Conservation (phyloP, 2,329 filamentous ascomycete genomes). For the Sphaerulina vaccinii region DNA sequence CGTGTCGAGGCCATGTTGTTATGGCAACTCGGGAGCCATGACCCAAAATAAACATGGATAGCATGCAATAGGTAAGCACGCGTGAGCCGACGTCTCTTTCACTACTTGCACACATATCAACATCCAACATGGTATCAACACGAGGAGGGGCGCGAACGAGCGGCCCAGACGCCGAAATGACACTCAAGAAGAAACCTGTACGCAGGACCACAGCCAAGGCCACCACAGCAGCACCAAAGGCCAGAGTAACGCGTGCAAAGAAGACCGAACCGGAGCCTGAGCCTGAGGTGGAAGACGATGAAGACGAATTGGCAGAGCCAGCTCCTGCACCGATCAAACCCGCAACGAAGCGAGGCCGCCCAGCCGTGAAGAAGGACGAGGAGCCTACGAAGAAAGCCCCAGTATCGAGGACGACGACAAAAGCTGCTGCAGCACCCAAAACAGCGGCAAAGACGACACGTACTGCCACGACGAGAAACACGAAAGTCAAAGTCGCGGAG, state of each 20-base stretch:
- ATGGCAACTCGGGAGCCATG: too few species aligned
- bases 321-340: slow-evolving; percentile 15
- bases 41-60: too few species aligned
- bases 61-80: not conserved
- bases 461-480: slow-evolving; percentile 3
- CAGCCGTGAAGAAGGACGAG: slow-evolving; percentile 19
- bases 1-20: too few species aligned
- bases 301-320: slow-evolving; percentile 22
- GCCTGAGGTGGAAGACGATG: slow-evolving; percentile 7
- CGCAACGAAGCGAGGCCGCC: slow-evolving; percentile 11
- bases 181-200: slow-evolving; percentile 38
- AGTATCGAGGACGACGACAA: not conserved
- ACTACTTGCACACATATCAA: slow-evolving; percentile 6
- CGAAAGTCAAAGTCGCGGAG: slow-evolving; percentile 15
- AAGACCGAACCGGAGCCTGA: slow-evolving; percentile 19
- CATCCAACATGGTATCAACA: slow-evolving; percentile 38
- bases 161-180: slow-evolving; percentile 17
- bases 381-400: slow-evolving; percentile 5
- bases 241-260: slow-evolving; percentile 26
- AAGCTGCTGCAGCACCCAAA: not conserved
- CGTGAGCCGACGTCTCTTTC: not conserved
- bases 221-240: slow-evolving; percentile 13
- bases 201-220: slow-evolving; percentile 33
- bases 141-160: slow-evolving; percentile 32
- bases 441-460: not conserved